Percentiles rank a stretch among this genome's conserved stretches.
phyloP scores from a whole-genome alignment of 768 basidiomycete species.

The Podaxis sp. region DNA sequence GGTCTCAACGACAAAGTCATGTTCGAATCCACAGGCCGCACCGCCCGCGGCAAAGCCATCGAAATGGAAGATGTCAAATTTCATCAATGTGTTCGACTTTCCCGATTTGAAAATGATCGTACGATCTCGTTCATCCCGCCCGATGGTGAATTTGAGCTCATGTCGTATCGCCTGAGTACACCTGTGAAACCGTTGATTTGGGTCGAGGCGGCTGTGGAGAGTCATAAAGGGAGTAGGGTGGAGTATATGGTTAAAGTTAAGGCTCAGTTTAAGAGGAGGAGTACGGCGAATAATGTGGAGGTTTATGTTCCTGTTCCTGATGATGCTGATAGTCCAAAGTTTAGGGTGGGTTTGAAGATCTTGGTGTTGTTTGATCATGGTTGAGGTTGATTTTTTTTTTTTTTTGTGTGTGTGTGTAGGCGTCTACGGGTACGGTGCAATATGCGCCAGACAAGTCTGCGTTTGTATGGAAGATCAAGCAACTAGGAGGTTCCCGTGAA shows the following conservation, averaged over 20 bases:
- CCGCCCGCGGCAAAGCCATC: conserved; percentile 93
- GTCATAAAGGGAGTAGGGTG: conserved; percentile 86
- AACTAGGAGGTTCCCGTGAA: conserved; percentile 84
- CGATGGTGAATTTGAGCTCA: conserved; percentile 95
- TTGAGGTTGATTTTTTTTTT: neutral
- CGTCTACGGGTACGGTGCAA: conserved; percentile 91
- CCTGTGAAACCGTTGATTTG: conserved; percentile 96
- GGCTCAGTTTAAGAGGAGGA: conserved; percentile 96
- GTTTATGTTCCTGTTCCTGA: conserved; percentile 99
- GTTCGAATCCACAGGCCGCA: conserved; percentile 96
- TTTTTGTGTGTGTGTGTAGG: too few relatives aligned
- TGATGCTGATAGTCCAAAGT: conserved; percentile 97
- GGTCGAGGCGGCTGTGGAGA: conserved; percentile 96
- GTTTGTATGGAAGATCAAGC: conserved; percentile 99
- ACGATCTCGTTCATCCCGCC: conserved; percentile 99
- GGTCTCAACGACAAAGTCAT: conserved; percentile 99
- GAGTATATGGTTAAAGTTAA: conserved; percentile 95
- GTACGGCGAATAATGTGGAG: conserved; percentile 97
- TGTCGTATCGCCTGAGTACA: conserved; percentile 95
- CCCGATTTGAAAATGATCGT: conserved; percentile 97
- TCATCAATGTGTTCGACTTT: conserved; percentile 97
- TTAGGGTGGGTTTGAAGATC: too few relatives aligned
- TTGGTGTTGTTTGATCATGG: neutral
- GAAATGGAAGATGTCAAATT: conserved; percentile 99
- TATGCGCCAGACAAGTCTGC: conserved; percentile 98